These are phyloP conservation scores for Phytopythium cucurbitacearum DNA, from an alignment of 352 stramenopile species.

Conservation along the genomic window DNA sequence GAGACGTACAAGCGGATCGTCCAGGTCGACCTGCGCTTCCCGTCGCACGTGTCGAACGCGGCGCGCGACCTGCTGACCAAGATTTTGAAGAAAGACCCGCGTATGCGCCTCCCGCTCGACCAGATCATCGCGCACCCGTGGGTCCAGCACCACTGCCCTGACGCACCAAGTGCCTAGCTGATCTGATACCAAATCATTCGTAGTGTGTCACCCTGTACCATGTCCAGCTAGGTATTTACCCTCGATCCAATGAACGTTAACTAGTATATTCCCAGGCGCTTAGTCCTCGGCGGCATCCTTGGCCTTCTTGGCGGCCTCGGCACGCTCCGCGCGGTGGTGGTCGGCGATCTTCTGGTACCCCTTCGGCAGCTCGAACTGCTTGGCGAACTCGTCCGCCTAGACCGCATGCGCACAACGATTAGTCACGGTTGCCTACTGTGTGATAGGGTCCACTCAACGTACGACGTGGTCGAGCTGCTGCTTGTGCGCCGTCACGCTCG, in stretches of 20 bases:
- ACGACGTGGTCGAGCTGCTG: conserved; percentile 63
- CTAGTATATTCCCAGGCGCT: not conserved
- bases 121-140: conserved; percentile 95
- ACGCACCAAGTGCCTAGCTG: conserved; percentile 20
- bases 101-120: conserved; percentile 89
- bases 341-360: conserved; percentile 69
- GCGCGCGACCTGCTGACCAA: conserved; percentile 94
- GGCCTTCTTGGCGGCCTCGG: conserved; percentile 6
- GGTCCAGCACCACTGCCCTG: conserved; percentile 80
- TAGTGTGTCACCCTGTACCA: conserved; percentile 10
- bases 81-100: conserved; percentile 94
- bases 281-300: conserved; percentile 7
- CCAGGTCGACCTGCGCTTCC: conserved; percentile 96
- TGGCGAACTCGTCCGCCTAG: conserved; percentile 58
- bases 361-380: conserved; percentile 73
- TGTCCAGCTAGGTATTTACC: conserved; percentile 3
- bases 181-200: conserved; percentile 15
- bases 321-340: conserved; percentile 30
- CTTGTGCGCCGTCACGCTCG: conserved; percentile 46
- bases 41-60: conserved; percentile 85
- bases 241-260: too few species aligned
- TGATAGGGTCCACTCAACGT: not conserved
- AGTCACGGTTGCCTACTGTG: conserved; percentile 3
- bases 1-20: conserved; percentile 98
- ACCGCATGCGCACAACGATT: not conserved